A percentile compares a stretch with the other conserved stretches of the same genome.
Conservation (phyloP, 1,284 basidiomycete genomes). For the Cryptococcus maquisensis region DNA sequence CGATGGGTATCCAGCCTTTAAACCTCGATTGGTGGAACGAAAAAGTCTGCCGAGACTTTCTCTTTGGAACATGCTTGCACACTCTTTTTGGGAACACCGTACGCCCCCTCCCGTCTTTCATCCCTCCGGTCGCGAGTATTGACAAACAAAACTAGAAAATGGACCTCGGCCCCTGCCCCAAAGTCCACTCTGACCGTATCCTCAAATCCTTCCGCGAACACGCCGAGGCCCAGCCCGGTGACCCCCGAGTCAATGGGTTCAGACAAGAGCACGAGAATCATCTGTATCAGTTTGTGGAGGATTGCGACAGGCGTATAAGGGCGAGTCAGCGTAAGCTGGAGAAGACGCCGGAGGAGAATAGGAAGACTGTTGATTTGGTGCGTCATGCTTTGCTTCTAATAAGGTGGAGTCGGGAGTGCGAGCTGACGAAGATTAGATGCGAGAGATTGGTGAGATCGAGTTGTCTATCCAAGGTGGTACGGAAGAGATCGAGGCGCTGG, state of each 20-base stretch:
- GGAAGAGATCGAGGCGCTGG: constrained; percentile 93
- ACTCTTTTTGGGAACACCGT: constrained; percentile 98
- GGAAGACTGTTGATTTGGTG: constrained; percentile 92
- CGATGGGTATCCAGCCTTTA: constrained; percentile 88
- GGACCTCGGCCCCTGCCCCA: constrained; percentile 96
- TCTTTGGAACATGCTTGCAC: constrained; percentile 97
- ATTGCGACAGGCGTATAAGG: constrained; percentile 94
- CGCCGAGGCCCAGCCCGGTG: constrained; percentile 65
- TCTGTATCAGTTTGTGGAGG: constrained; percentile 93
- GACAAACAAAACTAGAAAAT: constrained; percentile 72
- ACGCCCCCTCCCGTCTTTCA: constrained; percentile 42
- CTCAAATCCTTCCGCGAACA: constrained; percentile 85
- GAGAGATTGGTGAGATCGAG: constrained; percentile 99
- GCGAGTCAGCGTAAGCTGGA: constrained; percentile 90
- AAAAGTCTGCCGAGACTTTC: constrained; percentile 98
- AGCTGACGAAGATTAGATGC: constrained; percentile 63
- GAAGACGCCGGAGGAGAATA: constrained; percentile 99
- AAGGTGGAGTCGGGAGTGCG: background rate
- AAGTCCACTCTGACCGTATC: constrained; percentile 90
- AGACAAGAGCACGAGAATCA: constrained; percentile 93
- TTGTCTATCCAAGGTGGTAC: constrained; percentile 96
- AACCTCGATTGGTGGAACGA: constrained; percentile 94
- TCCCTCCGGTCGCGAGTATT: background rate
- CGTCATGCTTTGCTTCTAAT: constrained; percentile 18
- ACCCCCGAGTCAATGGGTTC: constrained; percentile 76